Base-by-base conservation (phyloP, 2,329 filamentous ascomycete species). In the Bipolaris sorokiniana region DNA sequence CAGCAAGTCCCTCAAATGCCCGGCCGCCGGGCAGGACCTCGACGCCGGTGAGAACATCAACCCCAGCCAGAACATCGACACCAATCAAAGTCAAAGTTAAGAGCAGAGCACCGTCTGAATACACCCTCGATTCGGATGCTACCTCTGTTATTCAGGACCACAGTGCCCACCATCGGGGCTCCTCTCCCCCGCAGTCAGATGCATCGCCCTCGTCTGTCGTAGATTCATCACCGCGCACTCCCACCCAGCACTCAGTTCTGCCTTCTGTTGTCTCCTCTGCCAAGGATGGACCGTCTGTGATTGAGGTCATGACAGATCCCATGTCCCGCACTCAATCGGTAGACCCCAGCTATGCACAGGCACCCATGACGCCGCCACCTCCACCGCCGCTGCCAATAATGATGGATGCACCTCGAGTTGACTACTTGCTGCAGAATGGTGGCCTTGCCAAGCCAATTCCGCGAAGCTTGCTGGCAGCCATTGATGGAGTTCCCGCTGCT, bases 401-500 rank as follows among this genome's bases (percentile, higher is more conserved):
- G 49, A 64, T 85, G 34, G 82, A 88, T 41, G 87, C 92, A 38
- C 94, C 94, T 0, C 86, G 91, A 59, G 92, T 98, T 16, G 94
- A 98, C 73, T 98, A 98, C 73, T 82, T 98, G 16, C 83, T 97
- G 52, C 91, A 95, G 68, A 89, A 97, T 74, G 94, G 94, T 37
- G 94, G 94, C 0, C 79, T 98, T 16, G 77, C 87, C 20, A 84
- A 89, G 42, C 81, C 87, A 0, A 84, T 95, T 0, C 87, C 92
- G 0, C 90, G 88, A 66, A 86, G 87, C 57, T 86, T 97, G 50
- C 80, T 97, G 7, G 83, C 87, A 37, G 88, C 82, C 41, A 80
- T 86, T 54, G 88, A 86, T 81, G 64, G 64, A 37, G 80, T 72
- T 84, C 81, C 74, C 58, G 84, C 80, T 31, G 81, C 85, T 41